Conservation (phyloP, 768 basidiomycete species). For the Panaeolus cyanescens region DNA sequence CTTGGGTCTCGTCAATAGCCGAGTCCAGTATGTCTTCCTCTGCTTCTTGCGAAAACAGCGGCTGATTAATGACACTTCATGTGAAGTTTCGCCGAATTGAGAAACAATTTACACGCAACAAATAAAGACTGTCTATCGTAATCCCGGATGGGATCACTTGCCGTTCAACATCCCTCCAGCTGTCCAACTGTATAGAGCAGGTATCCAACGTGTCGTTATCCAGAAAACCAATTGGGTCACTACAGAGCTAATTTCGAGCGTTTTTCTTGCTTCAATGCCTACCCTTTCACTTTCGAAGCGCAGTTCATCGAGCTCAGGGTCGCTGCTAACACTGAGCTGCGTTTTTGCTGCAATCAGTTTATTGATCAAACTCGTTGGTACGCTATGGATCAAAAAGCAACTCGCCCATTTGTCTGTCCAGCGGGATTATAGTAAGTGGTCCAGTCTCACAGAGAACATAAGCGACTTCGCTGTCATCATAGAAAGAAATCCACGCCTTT, state of each 20-base stretch:
- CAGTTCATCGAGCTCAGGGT: slow-evolving; percentile 1
- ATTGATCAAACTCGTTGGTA: slow-evolving; percentile 19
- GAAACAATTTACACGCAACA: background rate
- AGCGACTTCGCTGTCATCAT: slow-evolving; percentile 8
- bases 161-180: background rate
- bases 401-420: slow-evolving; percentile 17
- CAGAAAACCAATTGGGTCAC: background rate
- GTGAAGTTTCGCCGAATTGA: background rate
- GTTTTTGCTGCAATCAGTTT: slow-evolving; percentile 19
- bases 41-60: background rate
- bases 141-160: background rate
- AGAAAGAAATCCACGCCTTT: background rate
- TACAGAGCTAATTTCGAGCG: background rate
- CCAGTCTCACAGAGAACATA: background rate
- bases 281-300: slow-evolving; percentile 6
- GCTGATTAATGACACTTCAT: background rate
- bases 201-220: background rate
- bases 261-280: background rate
- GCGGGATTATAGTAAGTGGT: slow-evolving; percentile 25
- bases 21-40: background rate
- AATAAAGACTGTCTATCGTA: background rate
- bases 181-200: background rate
- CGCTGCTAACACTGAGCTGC: slow-evolving; percentile 16
- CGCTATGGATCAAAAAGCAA: slow-evolving; percentile 21
- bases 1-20: background rate